Conservation (phyloP, 1,284 basidiomycete species). For the Apiotrichum gracile region DNA sequence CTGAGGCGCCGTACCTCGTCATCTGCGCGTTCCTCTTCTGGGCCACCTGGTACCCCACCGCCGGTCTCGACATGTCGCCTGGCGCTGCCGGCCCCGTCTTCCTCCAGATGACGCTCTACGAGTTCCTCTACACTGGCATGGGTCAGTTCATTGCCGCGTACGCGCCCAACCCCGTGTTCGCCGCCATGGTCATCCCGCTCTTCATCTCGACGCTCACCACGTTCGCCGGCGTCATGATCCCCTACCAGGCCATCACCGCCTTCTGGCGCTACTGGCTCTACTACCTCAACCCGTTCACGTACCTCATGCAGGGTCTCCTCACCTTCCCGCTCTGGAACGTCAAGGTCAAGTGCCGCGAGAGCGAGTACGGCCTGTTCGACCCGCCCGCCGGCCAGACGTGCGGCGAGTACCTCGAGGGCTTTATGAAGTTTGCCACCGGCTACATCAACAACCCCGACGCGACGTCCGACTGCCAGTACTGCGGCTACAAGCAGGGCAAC, state of each 20-base stretch:
- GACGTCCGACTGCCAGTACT: conserved; percentile 33
- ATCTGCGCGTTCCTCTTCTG: conserved; percentile 30
- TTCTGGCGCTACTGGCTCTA: conserved; percentile 32
- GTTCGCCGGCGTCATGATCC: conserved; percentile 34
- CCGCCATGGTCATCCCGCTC: conserved; percentile 26
- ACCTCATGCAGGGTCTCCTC: conserved; percentile 32
- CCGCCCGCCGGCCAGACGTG: conserved; percentile 41
- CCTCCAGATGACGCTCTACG: conserved; percentile 43
- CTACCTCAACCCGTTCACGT: conserved; percentile 34
- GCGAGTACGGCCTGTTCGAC: conserved; percentile 38
- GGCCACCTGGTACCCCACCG: conserved; percentile 12
- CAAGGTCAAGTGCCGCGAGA: conserved; percentile 28
- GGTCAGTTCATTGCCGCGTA: conserved; percentile 32
- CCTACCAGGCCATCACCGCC: conserved; percentile 26
- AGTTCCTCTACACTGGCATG: conserved; percentile 45
- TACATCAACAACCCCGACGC: conserved; percentile 33
- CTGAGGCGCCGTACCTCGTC: conserved; percentile 41
- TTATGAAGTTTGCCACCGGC: conserved; percentile 21
- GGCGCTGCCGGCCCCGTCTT: conserved; percentile 28
- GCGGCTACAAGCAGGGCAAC: conserved; percentile 28
- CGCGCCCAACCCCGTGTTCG: conserved; percentile 37
- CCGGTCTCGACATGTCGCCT: conserved; percentile 4
- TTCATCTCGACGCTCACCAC: conserved; percentile 20
- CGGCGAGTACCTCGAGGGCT: conserved; percentile 27
- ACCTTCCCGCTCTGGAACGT: conserved; percentile 28